Evolutionary conservation across 2,329 filamentous ascomycete genomes (phyloP).

Genomic region (Pseudogymnoascus sp.): DNA sequence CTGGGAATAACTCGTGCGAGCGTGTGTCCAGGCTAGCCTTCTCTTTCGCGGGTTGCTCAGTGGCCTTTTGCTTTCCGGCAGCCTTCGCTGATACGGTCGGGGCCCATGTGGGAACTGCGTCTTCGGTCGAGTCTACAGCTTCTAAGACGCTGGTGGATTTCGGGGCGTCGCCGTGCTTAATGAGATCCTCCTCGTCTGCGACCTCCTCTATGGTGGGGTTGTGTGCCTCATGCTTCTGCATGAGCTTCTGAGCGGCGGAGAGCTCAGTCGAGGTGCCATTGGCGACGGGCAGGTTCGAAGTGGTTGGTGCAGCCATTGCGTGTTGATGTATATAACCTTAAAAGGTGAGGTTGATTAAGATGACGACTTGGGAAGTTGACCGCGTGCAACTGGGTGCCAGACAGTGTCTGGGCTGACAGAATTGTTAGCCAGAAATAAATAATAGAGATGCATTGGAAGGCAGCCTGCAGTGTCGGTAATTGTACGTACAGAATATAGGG

Average conservation of each 20-base stretch:
- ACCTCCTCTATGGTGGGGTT: slow-evolving; percentile 72
- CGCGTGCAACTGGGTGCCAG: background rate
- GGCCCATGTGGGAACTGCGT: slow-evolving; percentile 40
- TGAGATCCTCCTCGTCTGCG: slow-evolving; percentile 72
- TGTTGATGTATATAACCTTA: background rate
- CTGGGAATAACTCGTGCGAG: slow-evolving; percentile 90
- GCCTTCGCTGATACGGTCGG: slow-evolving; percentile 52
- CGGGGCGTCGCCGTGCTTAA: slow-evolving; percentile 47
- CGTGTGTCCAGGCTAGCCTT: slow-evolving; percentile 61
- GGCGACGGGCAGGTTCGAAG: slow-evolving; percentile 12
- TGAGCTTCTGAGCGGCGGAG: slow-evolving; percentile 45
- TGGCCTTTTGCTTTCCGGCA: slow-evolving; percentile 59
- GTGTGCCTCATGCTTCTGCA: slow-evolving; percentile 50
- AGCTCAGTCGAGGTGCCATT: slow-evolving; percentile 19
- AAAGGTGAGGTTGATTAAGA: background rate
- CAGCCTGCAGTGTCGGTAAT: background rate
- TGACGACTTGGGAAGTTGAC: background rate
- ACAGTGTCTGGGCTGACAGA: background rate
- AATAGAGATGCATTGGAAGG: background rate
- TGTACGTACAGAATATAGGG: slow-evolving; percentile 2
- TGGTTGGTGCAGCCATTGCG: slow-evolving; percentile 23
- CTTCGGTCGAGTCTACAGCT: slow-evolving; percentile 26
- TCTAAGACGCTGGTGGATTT: slow-evolving; percentile 31
- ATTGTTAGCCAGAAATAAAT: background rate
- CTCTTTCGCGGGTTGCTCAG: slow-evolving; percentile 33